Evolutionary conservation across 2,329 filamentous ascomycete genomes (phyloP), one percentile per base, ranked within the genome.

Genomic region (Alternaria rosae): DNA sequence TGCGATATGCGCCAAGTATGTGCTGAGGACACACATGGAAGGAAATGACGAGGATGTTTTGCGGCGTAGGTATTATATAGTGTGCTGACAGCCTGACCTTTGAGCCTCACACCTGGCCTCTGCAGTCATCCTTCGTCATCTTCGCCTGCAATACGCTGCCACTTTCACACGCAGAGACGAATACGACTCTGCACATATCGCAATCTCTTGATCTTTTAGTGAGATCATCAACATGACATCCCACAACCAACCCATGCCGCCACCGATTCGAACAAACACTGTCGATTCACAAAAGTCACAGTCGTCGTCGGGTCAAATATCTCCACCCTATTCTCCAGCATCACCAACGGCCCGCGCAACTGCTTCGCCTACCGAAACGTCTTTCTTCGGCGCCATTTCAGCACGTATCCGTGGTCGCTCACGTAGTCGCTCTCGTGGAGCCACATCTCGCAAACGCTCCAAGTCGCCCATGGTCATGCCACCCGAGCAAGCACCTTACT

Each of bases 371-470:
- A 68, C 70, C 28, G 74, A 78, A 50, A 66, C 71, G 26, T 71
- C 70, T 2, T 80, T 80, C 68, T 79, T 80, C 58, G 73, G 73
- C 25, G 74, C 76, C 54, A 77, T 80, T 64, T 71, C 72, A 45
- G 68, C 73, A 21, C 70, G 73, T 44, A 71, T 80, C 25, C 69
- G 71, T 25, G 75, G 75, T 17, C 73, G 76, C 30, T 79, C 77
- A 42, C 69, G 73, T 51, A 78, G 76, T 52, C 72, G 73, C 9
- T 76, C 76, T 9, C 73, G 75, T 30, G 57, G 43, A 15, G 58
- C 58, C 26, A 67, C 61, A 8, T 60, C 67, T 35, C 72, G 73
- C 52, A 72, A 73, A 50, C 74, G 70, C 13, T 73, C 73, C 25
- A 76, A 74, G 64, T 75, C 77, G 10, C 75, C 76, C 25, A 72